Conservation (phyloP, 495 filamentous ascomycete species). For the Annulohypoxylon bovei region DNA sequence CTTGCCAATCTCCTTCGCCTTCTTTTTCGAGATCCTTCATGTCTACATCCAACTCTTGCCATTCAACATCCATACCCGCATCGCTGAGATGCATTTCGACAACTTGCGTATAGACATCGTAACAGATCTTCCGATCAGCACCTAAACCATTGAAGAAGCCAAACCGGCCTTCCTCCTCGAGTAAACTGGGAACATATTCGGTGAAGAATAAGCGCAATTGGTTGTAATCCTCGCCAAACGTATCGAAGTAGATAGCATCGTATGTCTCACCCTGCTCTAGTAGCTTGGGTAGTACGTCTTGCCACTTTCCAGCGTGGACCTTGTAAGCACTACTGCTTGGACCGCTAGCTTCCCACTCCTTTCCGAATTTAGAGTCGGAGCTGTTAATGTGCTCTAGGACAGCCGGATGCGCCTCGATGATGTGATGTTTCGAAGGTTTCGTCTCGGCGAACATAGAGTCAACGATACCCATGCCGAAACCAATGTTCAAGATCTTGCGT, state of each 20-base stretch:
- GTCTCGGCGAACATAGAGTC: slow-evolving; percentile 81
- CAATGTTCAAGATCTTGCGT: slow-evolving; percentile 85
- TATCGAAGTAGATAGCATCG: slow-evolving; percentile 97
- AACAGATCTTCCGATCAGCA: slow-evolving; percentile 89
- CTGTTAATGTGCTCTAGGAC: slow-evolving; percentile 74
- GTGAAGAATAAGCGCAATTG: slow-evolving; percentile 88
- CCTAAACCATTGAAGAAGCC: slow-evolving; percentile 97
- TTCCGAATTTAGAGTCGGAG: slow-evolving; percentile 56
- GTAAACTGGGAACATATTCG: slow-evolving; percentile 81
- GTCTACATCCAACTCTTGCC: slow-evolving; percentile 81
- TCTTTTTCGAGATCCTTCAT: slow-evolving; percentile 59
- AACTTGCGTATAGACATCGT: slow-evolving; percentile 95
- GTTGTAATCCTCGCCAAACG: slow-evolving; percentile 91
- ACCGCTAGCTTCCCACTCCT: slow-evolving; percentile 54
- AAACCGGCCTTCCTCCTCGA: slow-evolving; percentile 79
- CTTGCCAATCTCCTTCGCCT: slow-evolving; percentile 78
- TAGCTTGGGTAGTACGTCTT: slow-evolving; percentile 78
- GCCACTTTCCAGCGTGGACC: slow-evolving; percentile 74
- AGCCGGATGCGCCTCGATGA: slow-evolving; percentile 90
- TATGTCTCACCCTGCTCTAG: slow-evolving; percentile 75
- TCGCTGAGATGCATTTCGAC: slow-evolving; percentile 92
- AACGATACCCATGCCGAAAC: slow-evolving; percentile 96
- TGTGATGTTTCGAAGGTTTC: slow-evolving; percentile 76
- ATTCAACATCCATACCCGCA: slow-evolving; percentile 89
- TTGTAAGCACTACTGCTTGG: slow-evolving; percentile 55